Base-by-base conservation (phyloP, 2,329 filamentous ascomycete species). In the Ceratocystis eucalypticola region DNA sequence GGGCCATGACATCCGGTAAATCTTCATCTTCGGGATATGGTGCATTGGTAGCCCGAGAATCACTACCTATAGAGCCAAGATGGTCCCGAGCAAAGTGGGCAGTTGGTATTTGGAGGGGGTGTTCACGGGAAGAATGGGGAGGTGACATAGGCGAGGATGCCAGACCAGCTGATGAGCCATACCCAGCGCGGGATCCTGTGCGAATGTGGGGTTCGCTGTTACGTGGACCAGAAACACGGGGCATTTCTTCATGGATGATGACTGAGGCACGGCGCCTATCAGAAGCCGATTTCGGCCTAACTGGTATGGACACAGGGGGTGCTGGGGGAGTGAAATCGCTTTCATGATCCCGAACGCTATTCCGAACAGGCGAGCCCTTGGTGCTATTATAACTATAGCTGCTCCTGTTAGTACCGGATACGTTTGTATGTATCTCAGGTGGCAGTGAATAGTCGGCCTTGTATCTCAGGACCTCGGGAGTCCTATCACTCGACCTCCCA, bases 11-110 rank as follows among this genome's bases (percentile, higher is more conserved):
- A 67, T 68, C 55, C 65, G 63, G 45, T 10, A 70, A 68, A 20
- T 72, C 72, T 22, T 76, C 73, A 55, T 77, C 76, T n/a, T 76
- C 74, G 2, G 76, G 75, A 66, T 77, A 77, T n/a, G 76, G 75
- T 8, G 66, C 64, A 17, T 48, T 33, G 10, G 63, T 53, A 30
- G 44, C n/a, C 17, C 65, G 41, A 25, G 61, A 20, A 10, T 66
- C 65, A 7, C 28, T 5, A n/a, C 44, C 44, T 8, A 28, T 15
- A 25, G 55, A 10, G 6, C 55, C 28, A 59, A 4, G 2, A 37
- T 59, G 5, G 33, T 37, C 17, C 17, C n/a, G 7, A 37, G 30
- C 33, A 59, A 17, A 5, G 2, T 28, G 30, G 22, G 46, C 30
- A 41, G 30, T 53, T n/a, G 33, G 50, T 25, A 25, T 44, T 5